phyloP scores from a whole-genome alignment of 192 early-diverging fungal genomes.

The Rhizophagus sp. region DNA sequence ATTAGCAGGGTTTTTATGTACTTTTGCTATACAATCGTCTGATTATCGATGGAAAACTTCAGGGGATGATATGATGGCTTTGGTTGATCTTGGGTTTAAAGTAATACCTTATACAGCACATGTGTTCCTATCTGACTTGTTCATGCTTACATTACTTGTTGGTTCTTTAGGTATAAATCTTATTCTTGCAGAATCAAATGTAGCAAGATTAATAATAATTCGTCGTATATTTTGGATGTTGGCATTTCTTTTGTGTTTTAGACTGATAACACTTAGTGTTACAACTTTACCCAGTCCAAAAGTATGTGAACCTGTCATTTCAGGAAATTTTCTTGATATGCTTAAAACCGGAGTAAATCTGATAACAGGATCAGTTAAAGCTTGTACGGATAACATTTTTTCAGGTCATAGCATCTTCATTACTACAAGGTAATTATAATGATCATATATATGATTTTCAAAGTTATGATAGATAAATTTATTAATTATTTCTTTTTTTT shows the following conservation, averaged over 20 bases:
- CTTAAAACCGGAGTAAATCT: slow-evolving; percentile 37
- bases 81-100: slow-evolving; percentile 41
- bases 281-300: slow-evolving; percentile 45
- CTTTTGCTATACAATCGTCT: slow-evolving; percentile 45
- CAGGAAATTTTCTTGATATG: slow-evolving; percentile 34
- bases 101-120: slow-evolving; percentile 34
- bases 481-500: neutral
- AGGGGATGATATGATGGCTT: slow-evolving; percentile 27
- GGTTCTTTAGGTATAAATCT: slow-evolving; percentile 37
- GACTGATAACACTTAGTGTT: slow-evolving; percentile 37
- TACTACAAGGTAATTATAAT: slow-evolving; percentile 18
- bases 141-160: slow-evolving; percentile 41
- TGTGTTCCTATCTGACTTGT: slow-evolving; percentile 37
- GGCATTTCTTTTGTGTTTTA: slow-evolving; percentile 33
- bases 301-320: slow-evolving; percentile 31
- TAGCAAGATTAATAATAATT: slow-evolving; percentile 34
- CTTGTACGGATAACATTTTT: slow-evolving; percentile 48
- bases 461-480: neutral
- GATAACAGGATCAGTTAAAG: slow-evolving; percentile 41
- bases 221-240: slow-evolving; percentile 43
- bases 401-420: slow-evolving; percentile 47
- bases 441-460: no score
- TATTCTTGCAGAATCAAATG: slow-evolving; percentile 37
- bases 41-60: slow-evolving; percentile 41
- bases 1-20: slow-evolving; percentile 36